Percentiles rank a stretch among this genome's conserved stretches.
These are phyloP conservation scores for Acidiella bohemica DNA, from an alignment of 495 filamentous ascomycete genomes.

Conservation along the genomic window DNA sequence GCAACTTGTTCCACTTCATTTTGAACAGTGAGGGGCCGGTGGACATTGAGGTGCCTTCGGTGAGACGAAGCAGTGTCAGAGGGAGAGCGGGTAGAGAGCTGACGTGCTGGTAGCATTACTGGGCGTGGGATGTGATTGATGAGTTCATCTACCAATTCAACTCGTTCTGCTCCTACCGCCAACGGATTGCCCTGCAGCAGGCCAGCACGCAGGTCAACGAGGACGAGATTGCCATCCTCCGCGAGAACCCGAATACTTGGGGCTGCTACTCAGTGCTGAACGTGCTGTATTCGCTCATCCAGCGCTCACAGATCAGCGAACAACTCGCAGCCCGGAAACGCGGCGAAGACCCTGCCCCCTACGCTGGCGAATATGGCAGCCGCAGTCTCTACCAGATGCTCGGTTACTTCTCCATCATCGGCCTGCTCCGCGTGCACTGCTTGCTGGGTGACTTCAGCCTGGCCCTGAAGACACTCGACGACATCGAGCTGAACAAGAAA, in stretches of 20 bases:
- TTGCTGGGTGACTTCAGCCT: slow-evolving; percentile 95
- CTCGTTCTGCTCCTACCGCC: slow-evolving; percentile 92
- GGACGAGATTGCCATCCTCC: slow-evolving; percentile 79
- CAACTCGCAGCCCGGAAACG: slow-evolving; percentile 90
- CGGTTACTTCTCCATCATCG: slow-evolving; percentile 98
- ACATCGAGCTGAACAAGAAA: slow-evolving; percentile 99
- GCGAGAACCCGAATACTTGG: slow-evolving; percentile 97
- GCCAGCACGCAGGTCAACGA: slow-evolving; percentile 34
- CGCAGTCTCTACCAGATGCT: slow-evolving; percentile 94
- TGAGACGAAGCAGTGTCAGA: slow-evolving; percentile 26
- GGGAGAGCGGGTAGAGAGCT: not conserved
- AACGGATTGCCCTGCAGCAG: slow-evolving; percentile 66
- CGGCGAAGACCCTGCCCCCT: slow-evolving; percentile 67
- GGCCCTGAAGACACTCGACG: slow-evolving; percentile 94
- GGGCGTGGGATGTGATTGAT: slow-evolving; percentile 99
- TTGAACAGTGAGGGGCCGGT: slow-evolving; percentile 97
- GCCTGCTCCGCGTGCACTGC: slow-evolving; percentile 88
- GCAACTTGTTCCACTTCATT: slow-evolving; percentile 96
- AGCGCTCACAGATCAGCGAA: slow-evolving; percentile 93
- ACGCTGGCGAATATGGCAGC: slow-evolving; percentile 87
- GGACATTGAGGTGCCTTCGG: slow-evolving; percentile 88
- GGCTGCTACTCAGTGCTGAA: slow-evolving; percentile 99
- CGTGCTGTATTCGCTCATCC: slow-evolving; percentile 96
- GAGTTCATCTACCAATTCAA: slow-evolving; percentile 99
- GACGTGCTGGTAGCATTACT: slow-evolving; percentile 63